Conservation (phyloP, 2,329 filamentous ascomycete species). For the Paraphaeosphaeria sporulosa region DNA sequence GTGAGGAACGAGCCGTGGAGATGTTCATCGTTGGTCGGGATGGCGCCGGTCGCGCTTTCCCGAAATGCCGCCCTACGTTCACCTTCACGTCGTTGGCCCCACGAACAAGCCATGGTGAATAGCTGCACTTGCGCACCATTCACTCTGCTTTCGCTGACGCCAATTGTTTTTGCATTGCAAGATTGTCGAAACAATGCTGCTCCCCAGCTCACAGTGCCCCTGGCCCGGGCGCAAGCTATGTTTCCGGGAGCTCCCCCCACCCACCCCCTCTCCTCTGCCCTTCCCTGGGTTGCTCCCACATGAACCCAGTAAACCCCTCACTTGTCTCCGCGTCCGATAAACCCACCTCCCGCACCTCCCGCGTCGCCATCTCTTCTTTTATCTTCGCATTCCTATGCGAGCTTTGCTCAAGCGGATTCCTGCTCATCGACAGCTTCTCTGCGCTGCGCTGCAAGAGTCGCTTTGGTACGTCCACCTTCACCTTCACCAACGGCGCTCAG, state of each 20-base stretch:
- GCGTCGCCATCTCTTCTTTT: background rate
- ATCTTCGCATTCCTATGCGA: slow-evolving; percentile 21
- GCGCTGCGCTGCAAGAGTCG: slow-evolving; percentile 8
- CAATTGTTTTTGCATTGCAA: background rate
- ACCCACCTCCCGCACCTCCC: background rate
- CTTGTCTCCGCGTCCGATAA: slow-evolving; percentile 6
- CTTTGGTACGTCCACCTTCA: slow-evolving; percentile 19
- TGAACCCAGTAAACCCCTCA: slow-evolving; percentile 15
- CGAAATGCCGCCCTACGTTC: slow-evolving; percentile 3
- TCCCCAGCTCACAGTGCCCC: background rate
- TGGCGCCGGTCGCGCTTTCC: slow-evolving; percentile 9
- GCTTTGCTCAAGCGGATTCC: slow-evolving; percentile 10
- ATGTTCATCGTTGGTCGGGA: background rate
- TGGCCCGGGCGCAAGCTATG: slow-evolving; percentile 11
- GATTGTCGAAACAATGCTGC: background rate
- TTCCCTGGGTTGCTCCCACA: slow-evolving; percentile 6
- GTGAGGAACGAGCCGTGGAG: background rate
- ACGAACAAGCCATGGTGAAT: background rate
- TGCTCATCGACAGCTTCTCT: slow-evolving; percentile 10
- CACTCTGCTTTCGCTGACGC: background rate
- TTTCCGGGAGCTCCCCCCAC: slow-evolving; percentile 3
- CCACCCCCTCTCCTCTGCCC: slow-evolving; percentile 9
- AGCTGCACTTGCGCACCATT: background rate
- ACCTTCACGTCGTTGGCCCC: background rate
- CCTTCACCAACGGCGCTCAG: slow-evolving; percentile 2